Conservation (phyloP, 257 asterid genomes). For the Petunia secreta region DNA sequence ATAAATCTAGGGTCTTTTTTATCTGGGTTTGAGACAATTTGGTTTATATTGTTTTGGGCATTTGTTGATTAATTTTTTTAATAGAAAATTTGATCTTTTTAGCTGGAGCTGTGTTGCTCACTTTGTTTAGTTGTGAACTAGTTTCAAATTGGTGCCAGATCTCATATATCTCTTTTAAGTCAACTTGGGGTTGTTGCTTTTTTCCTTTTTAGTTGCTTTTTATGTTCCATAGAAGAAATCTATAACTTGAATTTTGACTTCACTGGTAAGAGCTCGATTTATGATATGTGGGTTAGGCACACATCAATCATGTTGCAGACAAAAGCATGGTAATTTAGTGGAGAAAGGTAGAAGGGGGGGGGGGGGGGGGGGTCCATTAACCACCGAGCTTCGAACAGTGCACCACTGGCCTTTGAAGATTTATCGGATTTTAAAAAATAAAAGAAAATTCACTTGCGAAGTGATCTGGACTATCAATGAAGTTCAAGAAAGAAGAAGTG, state of each 20-base stretch:
- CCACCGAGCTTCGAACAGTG: too few relatives aligned
- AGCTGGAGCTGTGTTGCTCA: background rate
- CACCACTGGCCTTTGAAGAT: too few relatives aligned
- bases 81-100: background rate
- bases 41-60: slow-evolving; percentile 7
- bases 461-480: too few relatives aligned
- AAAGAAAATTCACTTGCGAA: too few relatives aligned
- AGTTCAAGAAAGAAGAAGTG: background rate
- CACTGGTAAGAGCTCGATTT: background rate
- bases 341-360: too few relatives aligned
- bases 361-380: too few relatives aligned
- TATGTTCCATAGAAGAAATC: background rate
- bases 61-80: background rate
- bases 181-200: background rate
- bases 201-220: background rate
- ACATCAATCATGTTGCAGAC: too few relatives aligned
- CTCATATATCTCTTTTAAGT: too few relatives aligned
- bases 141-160: too few relatives aligned
- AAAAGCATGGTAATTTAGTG: too few relatives aligned
- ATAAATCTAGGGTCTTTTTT: background rate
- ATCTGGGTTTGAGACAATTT: background rate
- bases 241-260: slow-evolving; percentile 16
- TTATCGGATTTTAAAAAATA: too few relatives aligned
- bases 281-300: too few relatives aligned
- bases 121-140: background rate